A percentile compares a stretch with the other conserved stretches of the same genome.
Conservation (phyloP, 371 early-diverging fungal genomes). For the Mucor irregularis region DNA sequence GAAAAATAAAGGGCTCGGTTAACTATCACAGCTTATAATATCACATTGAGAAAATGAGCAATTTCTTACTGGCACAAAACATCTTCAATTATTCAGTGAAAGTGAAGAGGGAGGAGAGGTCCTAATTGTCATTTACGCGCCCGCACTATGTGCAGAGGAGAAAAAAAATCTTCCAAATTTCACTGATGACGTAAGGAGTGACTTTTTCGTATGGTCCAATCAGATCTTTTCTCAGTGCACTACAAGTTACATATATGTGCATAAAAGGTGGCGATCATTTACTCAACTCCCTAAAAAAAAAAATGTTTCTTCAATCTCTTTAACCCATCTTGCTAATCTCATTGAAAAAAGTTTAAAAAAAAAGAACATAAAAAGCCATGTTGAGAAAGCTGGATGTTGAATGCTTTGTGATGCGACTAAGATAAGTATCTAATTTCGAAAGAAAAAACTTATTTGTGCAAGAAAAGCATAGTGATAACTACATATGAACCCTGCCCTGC, state of each 20-base stretch:
- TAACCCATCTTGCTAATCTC: constrained; percentile 8
- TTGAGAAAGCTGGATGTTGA: constrained; percentile 6
- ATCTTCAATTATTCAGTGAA: not conserved
- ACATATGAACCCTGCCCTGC: constrained; percentile 24
- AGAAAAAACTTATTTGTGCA: constrained; percentile 12
- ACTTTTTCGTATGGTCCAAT: not conserved
- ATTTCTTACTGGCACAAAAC: constrained; percentile 2
- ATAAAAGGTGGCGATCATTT: not conserved
- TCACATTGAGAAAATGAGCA: not conserved
- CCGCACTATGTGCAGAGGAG: not conserved
- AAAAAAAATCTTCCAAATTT: not conserved
- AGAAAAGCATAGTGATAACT: constrained; percentile 19
- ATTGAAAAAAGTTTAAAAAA: constrained; percentile 1
- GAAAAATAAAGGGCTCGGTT: not conserved
- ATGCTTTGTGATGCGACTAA: constrained; percentile 7
- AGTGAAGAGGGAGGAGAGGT: not conserved
- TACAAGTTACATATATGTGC: not conserved
- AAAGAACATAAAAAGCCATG: constrained; percentile 8
- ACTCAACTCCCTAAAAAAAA: not conserved
- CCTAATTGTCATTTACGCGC: not conserved
- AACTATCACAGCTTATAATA: not conserved
- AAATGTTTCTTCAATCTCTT: constrained; percentile 6
- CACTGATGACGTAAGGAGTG: not conserved
- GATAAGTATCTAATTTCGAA: constrained; percentile 16
- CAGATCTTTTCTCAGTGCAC: not conserved